Percentiles rank a stretch among this genome's conserved stretches.
Evolutionary conservation across 805 yeast genomes (phyloP).

Genomic region (Candida anglica): DNA sequence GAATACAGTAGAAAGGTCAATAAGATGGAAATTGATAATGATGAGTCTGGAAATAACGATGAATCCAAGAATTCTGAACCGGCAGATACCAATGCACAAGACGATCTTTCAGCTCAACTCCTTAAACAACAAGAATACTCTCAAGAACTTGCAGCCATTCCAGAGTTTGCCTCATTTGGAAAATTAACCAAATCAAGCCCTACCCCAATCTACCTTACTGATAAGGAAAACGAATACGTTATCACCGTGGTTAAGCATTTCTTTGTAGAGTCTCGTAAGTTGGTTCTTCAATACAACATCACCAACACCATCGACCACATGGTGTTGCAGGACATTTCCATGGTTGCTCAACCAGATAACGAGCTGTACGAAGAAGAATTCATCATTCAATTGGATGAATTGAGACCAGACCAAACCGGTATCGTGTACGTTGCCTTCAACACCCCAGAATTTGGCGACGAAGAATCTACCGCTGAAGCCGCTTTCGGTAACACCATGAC

Average conservation of each 20-base stretch:
- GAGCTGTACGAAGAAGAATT: constrained; percentile 64
- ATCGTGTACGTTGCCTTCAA: constrained; percentile 74
- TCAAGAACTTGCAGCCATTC: constrained; percentile 63
- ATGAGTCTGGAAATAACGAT: constrained; percentile 12
- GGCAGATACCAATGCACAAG: constrained; percentile 11
- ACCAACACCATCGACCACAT: constrained; percentile 80
- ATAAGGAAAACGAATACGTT: constrained; percentile 88
- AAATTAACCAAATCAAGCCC: constrained; percentile 66
- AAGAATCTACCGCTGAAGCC: constrained; percentile 28
- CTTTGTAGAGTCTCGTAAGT: constrained; percentile 60
- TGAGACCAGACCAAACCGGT: constrained; percentile 69
- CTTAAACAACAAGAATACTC: constrained; percentile 62
- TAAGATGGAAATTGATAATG: constrained; percentile 27
- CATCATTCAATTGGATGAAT: constrained; percentile 66
- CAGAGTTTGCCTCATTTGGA: constrained; percentile 75
- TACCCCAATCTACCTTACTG: constrained; percentile 66
- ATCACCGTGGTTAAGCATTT: constrained; percentile 82
- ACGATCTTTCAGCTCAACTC: constrained; percentile 20
- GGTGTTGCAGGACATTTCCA: constrained; percentile 72
- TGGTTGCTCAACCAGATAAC: constrained; percentile 60
- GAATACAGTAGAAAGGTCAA: constrained; percentile 53
- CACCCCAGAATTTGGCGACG: constrained; percentile 50
- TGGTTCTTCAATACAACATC: constrained; percentile 77
- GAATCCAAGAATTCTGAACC: constrained; percentile 13
- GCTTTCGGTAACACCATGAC: constrained; percentile 64